Evolutionary conservation across 148 eudicot species (phyloP), one percentile per base, ranked within the genome.

Genomic region (Camellia granthamiana): DNA sequence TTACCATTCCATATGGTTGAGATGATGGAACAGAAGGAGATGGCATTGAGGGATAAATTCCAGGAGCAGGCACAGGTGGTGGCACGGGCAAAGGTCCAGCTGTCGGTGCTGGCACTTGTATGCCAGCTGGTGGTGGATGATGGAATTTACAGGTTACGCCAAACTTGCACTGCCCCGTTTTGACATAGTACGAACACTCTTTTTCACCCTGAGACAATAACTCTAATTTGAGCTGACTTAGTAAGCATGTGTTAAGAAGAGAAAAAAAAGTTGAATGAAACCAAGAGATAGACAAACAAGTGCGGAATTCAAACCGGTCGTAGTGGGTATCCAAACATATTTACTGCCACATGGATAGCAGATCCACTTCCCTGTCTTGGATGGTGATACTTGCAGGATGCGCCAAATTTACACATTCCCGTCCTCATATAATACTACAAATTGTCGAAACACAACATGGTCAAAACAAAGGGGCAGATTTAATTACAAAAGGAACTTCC

Each of bases 311-410:
- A 85, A 30, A 91, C 99, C 92, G 90, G 95, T 55, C 98, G 93
- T 69, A 90, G 62, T 16, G 99, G 99, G 77, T 92, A 96, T 84
- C 98, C 97, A 79, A 86, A 88, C 12, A 88, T 46, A 79, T 88
- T 94, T 16, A 93, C 79, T 46, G 89, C 76, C 82, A 87, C 87
- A 2, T 92, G 84, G 72, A 67, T 78, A 63, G 85, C 81, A 80
- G 93, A 85, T 80, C 88, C 91, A 72, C 79, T 88, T 84, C 90
- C 98, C 30, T 91, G 97, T 84, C 91, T 89, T 75, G 99, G 99
- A 84, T 96, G 99, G 81, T 93, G 92, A 83, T 93, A 96, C 88
- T 96, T 96, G 86, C 99, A 96, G 61, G 99, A 92, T 58, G 89
- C 86, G 68, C 99, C 99, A 88, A 83, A 96, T 84, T 94, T 96